These are phyloP conservation scores for Penicillium steckii DNA, from an alignment of 495 filamentous ascomycete species.

Conservation along the genomic window DNA sequence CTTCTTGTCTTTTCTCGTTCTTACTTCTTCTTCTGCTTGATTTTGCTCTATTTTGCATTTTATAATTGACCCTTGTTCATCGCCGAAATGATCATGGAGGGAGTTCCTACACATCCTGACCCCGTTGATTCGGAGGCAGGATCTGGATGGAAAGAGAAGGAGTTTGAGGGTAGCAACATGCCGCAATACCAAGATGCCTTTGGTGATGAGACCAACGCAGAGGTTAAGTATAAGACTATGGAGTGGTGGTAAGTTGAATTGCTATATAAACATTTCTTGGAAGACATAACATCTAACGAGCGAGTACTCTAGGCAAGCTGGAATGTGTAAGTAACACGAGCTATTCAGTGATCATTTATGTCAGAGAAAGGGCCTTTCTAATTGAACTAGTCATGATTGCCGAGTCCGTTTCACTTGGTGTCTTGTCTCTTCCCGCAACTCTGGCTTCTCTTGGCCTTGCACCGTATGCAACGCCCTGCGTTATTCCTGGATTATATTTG, in stretches of 20 bases:
- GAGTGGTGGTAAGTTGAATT: slow-evolving; percentile 37
- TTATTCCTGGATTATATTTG: not conserved
- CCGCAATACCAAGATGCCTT: slow-evolving; percentile 32
- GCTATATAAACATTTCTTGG: not conserved
- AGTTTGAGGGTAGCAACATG: slow-evolving; percentile 5
- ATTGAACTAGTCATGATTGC: slow-evolving; percentile 53
- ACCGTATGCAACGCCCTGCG: slow-evolving; percentile 1
- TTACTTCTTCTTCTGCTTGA: not conserved
- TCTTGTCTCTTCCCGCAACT: slow-evolving; percentile 56
- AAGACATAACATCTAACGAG: not conserved
- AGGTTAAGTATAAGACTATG: slow-evolving; percentile 44
- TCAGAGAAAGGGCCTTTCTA: not conserved
- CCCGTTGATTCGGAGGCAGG: slow-evolving; percentile 21
- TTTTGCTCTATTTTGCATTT: not conserved
- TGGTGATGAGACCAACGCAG: slow-evolving; percentile 37
- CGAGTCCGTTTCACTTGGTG: slow-evolving; percentile 62
- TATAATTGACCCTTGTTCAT: not conserved
- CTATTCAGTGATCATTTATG: not conserved
- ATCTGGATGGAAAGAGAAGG: slow-evolving; percentile 22
- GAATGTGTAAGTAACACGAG: slow-evolving; percentile 24
- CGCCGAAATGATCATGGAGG: slow-evolving; percentile 19
- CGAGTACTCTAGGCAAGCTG: slow-evolving; percentile 23
- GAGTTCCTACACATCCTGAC: slow-evolving; percentile 12
- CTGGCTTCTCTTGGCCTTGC: slow-evolving; percentile 62
- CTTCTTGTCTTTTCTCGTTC: not conserved